Conservation (phyloP, 1,284 basidiomycete genomes). For the Leccinum pachyderme region DNA sequence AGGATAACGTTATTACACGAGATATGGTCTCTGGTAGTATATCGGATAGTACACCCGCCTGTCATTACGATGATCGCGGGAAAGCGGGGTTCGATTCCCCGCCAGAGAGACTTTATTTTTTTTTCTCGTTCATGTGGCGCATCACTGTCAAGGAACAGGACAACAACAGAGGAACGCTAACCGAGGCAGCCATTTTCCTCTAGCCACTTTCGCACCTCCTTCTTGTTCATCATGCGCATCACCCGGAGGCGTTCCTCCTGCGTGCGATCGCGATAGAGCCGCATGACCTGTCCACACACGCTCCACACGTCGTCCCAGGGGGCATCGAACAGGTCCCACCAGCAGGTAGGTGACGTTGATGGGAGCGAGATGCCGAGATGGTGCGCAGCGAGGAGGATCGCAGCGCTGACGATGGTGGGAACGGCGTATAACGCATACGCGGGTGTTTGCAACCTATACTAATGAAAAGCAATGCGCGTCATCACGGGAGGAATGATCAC, state of each 20-base stretch:
- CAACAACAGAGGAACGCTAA: slow-evolving; percentile 6
- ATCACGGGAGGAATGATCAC: slow-evolving; percentile 26
- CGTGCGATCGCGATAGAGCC: slow-evolving; percentile 60
- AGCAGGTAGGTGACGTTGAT: slow-evolving; percentile 60
- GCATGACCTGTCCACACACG: slow-evolving; percentile 77
- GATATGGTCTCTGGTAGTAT: slow-evolving; percentile 41
- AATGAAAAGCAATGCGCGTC: no score
- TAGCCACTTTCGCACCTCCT: slow-evolving; percentile 72
- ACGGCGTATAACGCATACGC: slow-evolving; percentile 87
- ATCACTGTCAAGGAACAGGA: background rate
- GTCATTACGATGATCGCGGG: slow-evolving; percentile 35
- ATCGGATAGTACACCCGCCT: slow-evolving; percentile 47
- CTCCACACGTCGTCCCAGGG: slow-evolving; percentile 82
- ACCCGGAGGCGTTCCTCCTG: slow-evolving; percentile 38
- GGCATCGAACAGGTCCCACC: slow-evolving; percentile 90
- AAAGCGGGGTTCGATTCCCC: slow-evolving; percentile 45
- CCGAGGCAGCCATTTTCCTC: slow-evolving; percentile 42
- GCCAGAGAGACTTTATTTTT: slow-evolving; percentile 39
- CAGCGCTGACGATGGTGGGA: slow-evolving; percentile 84
- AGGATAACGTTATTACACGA: background rate
- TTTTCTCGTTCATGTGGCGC: slow-evolving; percentile 2
- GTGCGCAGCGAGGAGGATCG: slow-evolving; percentile 76
- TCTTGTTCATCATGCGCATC: slow-evolving; percentile 60
- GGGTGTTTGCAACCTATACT: slow-evolving; percentile 78
- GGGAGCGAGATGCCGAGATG: slow-evolving; percentile 73